Conservation (phyloP, 1,139 yeast species). For the Arxiozyma heterogenica region DNA sequence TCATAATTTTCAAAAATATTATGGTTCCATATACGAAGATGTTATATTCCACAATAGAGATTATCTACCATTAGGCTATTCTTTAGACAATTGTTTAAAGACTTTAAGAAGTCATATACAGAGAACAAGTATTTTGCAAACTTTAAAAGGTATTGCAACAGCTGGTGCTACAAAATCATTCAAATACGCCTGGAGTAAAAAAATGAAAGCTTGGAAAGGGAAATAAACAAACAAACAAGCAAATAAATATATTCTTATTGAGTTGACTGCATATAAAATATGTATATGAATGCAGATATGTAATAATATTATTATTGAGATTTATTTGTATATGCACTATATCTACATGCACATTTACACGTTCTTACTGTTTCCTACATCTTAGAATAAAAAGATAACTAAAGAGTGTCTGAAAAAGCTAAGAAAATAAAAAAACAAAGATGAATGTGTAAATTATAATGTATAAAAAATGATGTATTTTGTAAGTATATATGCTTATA, state of each 20-base stretch:
- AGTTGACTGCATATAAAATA: neutral
- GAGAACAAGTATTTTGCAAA: constrained; percentile 64
- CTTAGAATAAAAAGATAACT: neutral
- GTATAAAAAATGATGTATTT: neutral
- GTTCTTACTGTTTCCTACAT: neutral
- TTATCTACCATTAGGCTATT: constrained; percentile 33
- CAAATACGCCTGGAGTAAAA: constrained; percentile 73
- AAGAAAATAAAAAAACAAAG: too few species aligned
- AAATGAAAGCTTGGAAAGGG: constrained; percentile 21
- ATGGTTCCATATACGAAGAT: constrained; percentile 53
- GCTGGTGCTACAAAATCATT: constrained; percentile 73
- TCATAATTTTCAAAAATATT: constrained; percentile 56
- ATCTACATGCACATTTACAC: neutral
- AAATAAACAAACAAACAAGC: neutral
- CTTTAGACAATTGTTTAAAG: constrained; percentile 29
- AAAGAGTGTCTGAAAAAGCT: too few species aligned
- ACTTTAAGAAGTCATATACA: constrained; percentile 54
- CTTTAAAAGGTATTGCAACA: constrained; percentile 72
- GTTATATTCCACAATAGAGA: constrained; percentile 29
- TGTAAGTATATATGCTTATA: neutral
- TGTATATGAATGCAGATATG: neutral
- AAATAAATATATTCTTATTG: neutral
- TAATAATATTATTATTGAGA: neutral
- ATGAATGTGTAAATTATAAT: neutral
- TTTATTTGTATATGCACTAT: neutral